These are phyloP conservation scores for Artemisia argyi DNA, from an alignment of 129 eudicot species.

Conservation along the genomic window DNA sequence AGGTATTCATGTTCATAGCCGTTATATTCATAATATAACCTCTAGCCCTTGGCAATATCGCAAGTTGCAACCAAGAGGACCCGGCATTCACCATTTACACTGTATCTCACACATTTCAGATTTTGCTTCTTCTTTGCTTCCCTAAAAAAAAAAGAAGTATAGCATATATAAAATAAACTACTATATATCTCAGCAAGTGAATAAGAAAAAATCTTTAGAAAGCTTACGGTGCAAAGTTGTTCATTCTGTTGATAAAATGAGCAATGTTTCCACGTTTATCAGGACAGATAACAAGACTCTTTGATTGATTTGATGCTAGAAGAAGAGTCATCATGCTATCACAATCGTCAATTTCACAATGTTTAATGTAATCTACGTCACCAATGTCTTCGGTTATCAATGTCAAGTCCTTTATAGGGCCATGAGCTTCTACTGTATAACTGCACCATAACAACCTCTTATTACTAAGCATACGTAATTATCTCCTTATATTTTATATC, in stretches of 20 bases:
- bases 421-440: too few species aligned
- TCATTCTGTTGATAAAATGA: conserved; percentile 75
- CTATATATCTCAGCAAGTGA: conserved; percentile 20
- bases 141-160: too few species aligned
- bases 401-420: conserved; percentile 63
- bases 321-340: conserved; percentile 88
- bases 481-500: too few species aligned
- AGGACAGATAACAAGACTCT: conserved; percentile 73
- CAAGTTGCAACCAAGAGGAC: conserved; percentile 70
- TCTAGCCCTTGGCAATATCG: conserved; percentile 68
- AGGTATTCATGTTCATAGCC: conserved; percentile 81
- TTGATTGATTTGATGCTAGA: conserved; percentile 46
- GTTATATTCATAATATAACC: conserved; percentile 74
- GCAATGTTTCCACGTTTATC: conserved; percentile 81
- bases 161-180: conserved; percentile 26
- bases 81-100: conserved; percentile 58
- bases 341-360: conserved; percentile 26
- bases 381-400: conserved; percentile 65
- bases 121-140: conserved; percentile 62
- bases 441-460: too few species aligned
- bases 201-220: background rate
- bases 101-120: conserved; percentile 68
- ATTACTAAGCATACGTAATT: too few species aligned
- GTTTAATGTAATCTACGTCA: conserved; percentile 51
- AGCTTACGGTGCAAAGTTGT: conserved; percentile 62